Conservation (phyloP, 805 yeast genomes). For the Kodamaea kaohsiungensis region DNA sequence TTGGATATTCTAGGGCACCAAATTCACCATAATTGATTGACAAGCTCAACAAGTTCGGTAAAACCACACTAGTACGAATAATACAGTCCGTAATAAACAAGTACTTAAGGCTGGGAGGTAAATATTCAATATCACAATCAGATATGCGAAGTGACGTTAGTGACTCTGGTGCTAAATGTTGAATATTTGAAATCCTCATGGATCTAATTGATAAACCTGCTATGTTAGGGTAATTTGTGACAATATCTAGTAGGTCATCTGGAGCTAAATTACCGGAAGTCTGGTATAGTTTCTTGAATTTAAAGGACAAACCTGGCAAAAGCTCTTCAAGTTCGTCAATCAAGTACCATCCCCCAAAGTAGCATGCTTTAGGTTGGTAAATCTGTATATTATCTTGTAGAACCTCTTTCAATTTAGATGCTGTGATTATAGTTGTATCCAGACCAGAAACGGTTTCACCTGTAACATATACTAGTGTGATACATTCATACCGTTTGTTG, state of each 20-base stretch:
- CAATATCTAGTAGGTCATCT: background rate
- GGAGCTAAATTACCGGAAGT: background rate
- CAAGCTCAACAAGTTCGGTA: background rate
- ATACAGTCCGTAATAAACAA: background rate
- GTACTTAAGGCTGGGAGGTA: background rate
- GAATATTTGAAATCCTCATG: background rate
- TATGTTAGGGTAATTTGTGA: background rate
- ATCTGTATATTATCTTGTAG: background rate
- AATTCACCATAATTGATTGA: background rate
- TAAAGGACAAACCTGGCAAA: background rate
- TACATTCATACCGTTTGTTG: background rate
- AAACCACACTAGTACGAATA: background rate
- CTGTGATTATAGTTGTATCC: background rate
- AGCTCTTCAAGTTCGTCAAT: background rate
- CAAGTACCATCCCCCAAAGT: background rate
- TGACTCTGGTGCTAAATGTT: background rate
- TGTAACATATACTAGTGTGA: background rate
- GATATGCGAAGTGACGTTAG: background rate
- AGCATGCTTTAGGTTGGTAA: background rate
- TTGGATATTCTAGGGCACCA: background rate
- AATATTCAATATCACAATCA: background rate
- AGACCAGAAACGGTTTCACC: background rate
- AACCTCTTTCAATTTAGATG: background rate
- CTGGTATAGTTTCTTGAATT: background rate
- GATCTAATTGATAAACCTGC: too few species aligned